Base-by-base conservation (phyloP, 495 filamentous ascomycete genomes). In the Rhizodiscina lignyota region DNA sequence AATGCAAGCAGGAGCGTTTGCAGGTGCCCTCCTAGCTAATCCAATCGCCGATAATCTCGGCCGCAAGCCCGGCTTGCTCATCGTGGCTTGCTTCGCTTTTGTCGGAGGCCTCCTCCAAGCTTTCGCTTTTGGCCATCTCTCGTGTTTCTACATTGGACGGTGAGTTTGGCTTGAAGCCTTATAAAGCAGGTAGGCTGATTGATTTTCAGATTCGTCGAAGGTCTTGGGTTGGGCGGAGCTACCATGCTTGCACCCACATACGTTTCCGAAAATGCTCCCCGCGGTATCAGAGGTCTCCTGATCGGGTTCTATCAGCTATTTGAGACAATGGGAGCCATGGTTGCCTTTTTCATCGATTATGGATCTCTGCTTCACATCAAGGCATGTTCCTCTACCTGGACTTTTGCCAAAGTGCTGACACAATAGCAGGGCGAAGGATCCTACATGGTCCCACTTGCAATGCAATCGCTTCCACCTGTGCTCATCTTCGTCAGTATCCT, bases 381-480 rank as follows among this genome's bases (percentile, higher is more conserved):
- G 6, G 30, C 8, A n/a, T n/a, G n/a, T n/a, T n/a, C n/a, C n/a
- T n/a, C n/a, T n/a, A n/a, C n/a, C n/a, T n/a, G n/a, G n/a, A n/a
- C n/a, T n/a, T n/a, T n/a, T n/a, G n/a, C n/a, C n/a, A n/a, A n/a
- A n/a, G n/a, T n/a, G n/a, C n/a, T n/a, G n/a, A n/a, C n/a, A n/a
- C n/a, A n/a, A n/a, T n/a, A n/a, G n/a, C n/a, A n/a, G n/a, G n/a
- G n/a, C n/a, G n/a, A n/a, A n/a, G n/a, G n/a, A n/a, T n/a, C n/a
- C n/a, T n/a, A n/a, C n/a, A 30, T 79, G 46, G 63, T 80, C n/a
- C 77, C 78, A 4, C 61, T 84, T 1, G 60, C 72, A 16, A 60
- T 79, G 45, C 78, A 83, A 48, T 67, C 60, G 5, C 58, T 84
- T 0, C 76, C 77, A 1, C 72, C 76, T 0, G 38, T 74, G 13